These are phyloP conservation scores for Akanthomyces dipterigenus DNA, from an alignment of 2,329 filamentous ascomycete species.

Conservation along the genomic window DNA sequence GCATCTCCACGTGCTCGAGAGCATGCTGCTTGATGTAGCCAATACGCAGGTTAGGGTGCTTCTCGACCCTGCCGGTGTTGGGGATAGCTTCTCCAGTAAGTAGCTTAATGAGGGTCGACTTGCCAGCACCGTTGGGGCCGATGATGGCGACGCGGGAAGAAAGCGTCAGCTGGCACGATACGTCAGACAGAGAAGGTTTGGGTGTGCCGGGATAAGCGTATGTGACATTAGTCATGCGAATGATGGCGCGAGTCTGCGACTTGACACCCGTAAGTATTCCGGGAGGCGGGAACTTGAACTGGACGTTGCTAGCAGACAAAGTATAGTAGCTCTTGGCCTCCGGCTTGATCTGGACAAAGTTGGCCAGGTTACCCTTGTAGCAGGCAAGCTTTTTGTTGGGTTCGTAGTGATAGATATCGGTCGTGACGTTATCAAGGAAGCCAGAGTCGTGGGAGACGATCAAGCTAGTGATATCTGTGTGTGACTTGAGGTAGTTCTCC, in stretches of 20 bases:
- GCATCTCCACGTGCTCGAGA: slow-evolving; percentile 98
- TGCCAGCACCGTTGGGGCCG: slow-evolving; percentile 94
- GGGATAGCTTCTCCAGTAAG: slow-evolving; percentile 89
- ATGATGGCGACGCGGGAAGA: slow-evolving; percentile 95
- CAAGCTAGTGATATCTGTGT: slow-evolving; percentile 92
- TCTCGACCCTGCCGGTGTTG: slow-evolving; percentile 80
- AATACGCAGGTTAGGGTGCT: slow-evolving; percentile 97
- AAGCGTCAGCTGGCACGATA: slow-evolving; percentile 79
- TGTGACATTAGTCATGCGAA: slow-evolving; percentile 86
- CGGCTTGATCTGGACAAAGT: slow-evolving; percentile 81
- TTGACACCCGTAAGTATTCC: slow-evolving; percentile 94
- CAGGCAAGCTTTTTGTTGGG: slow-evolving; percentile 84
- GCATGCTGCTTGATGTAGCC: slow-evolving; percentile 99
- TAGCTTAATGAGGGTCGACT: slow-evolving; percentile 96
- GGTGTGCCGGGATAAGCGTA: slow-evolving; percentile 87
- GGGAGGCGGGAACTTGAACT: slow-evolving; percentile 97
- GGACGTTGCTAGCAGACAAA: slow-evolving; percentile 75
- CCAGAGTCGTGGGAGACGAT: slow-evolving; percentile 98
- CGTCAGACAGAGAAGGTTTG: slow-evolving; percentile 82
- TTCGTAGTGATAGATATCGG: slow-evolving; percentile 99
- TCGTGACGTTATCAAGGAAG: slow-evolving; percentile 95
- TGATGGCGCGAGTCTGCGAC: slow-evolving; percentile 86
- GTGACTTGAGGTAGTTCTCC: slow-evolving; percentile 88
- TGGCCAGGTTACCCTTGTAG: slow-evolving; percentile 76
- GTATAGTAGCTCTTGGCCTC: slow-evolving; percentile 99